Base-by-base conservation (phyloP, 352 stramenopile genomes). In the Phytopythium mirpurense region DNA sequence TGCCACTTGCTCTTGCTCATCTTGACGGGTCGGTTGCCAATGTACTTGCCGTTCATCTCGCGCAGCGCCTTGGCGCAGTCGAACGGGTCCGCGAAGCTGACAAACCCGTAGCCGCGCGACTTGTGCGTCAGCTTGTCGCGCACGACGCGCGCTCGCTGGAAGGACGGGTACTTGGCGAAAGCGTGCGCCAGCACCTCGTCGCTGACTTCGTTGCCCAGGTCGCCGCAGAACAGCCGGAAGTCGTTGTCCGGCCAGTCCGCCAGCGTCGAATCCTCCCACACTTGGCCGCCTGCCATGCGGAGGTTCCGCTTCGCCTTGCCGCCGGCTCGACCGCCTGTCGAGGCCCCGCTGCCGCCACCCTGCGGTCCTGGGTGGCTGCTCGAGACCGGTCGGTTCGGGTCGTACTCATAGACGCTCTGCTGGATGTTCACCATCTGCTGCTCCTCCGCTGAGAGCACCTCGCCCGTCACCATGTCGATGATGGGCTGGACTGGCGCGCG, bases 41-140 rank as follows among this genome's bases (percentile, higher is more conserved):
- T 91, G 78, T 97, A 98, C 60, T 96, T 97, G 54, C 96, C 91
- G 73, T 98, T 96, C 90, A 97, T 98, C 71, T 99, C 94, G 31
- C 95, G 72, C 59, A 98, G 78, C 9, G 95, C 95, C 47, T 93
- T 94, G 6, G 93, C 93, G 63, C 86, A 97, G 64, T 98, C 93
- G 57, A 98, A 95, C 14, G 91, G 78, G 70, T 98, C 89, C 14
- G 88, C 48, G 38, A 99, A 95, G 56, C 78, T 96, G 27, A 98
- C 94, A 61, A 99, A 98, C 2, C 96, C 96, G 68, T 96, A 99
- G 16, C 94, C 94, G n/a, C 76, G 77, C n/a, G 83, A 90, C 66
- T 93, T 93, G 72, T 93, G 82, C 35, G 83, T 88, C 48, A 84
- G 58, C 60, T 95, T 95, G 58, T 95, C 81, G 0, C 83, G 71